phyloP scores from a whole-genome alignment of 257 asterid genomes.

The Solanum ossicruentum region DNA sequence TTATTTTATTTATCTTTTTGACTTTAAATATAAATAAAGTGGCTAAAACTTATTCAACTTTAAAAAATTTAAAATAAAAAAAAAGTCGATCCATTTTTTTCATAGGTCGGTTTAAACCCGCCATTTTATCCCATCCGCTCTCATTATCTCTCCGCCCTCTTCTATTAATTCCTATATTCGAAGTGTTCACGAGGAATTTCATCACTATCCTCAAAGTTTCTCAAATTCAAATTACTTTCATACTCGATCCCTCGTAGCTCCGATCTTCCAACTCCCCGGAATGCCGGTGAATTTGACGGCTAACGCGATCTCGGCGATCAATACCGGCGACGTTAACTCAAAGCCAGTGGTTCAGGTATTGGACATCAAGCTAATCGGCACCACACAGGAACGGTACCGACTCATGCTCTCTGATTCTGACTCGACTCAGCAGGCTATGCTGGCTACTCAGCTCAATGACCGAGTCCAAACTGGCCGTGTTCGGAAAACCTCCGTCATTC shows the following conservation, averaged over 20 bases:
- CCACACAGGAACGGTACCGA: conserved; percentile 73
- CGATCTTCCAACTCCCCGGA: not conserved
- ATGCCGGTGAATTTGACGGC: conserved; percentile 69
- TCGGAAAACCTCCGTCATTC: conserved; percentile 78
- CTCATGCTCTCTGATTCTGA: conserved; percentile 69
- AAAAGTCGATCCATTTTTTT: no score
- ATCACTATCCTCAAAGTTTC: not conserved
- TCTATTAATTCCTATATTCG: not conserved
- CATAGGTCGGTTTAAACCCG: not conserved
- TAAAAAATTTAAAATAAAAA: no score
- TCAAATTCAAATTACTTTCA: not conserved
- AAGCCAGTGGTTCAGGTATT: conserved; percentile 92
- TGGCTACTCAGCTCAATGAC: conserved; percentile 87
- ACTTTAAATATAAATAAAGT: no score
- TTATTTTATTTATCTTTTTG: no score
- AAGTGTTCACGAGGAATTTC: not conserved
- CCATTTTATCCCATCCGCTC: not conserved
- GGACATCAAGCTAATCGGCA: conserved; percentile 63
- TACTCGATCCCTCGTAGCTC: not conserved
- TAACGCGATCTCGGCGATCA: conserved; percentile 65
- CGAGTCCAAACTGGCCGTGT: conserved; percentile 47
- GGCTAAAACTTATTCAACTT: no score
- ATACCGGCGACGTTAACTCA: conserved; percentile 68
- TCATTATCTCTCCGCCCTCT: not conserved
- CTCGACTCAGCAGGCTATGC: conserved; percentile 73